Evolutionary conservation across 257 asterid genomes (phyloP).

Genomic region (Buddleja alternifolia): DNA sequence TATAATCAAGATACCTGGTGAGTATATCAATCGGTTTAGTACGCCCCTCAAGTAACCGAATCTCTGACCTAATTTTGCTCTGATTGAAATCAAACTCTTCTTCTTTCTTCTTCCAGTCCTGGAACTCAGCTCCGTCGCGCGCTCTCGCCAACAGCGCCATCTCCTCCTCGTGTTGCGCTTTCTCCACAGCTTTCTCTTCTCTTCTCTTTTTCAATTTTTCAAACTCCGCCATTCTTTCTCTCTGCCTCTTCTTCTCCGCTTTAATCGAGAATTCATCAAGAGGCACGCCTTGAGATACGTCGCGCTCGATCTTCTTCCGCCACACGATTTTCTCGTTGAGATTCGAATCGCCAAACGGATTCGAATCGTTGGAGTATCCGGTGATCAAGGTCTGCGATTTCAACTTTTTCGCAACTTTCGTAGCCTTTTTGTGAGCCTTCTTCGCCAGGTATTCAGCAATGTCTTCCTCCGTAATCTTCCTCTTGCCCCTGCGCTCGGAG

Average conservation of each 20-base stretch:
- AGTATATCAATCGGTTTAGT: constrained; percentile 89
- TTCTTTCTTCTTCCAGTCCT: constrained; percentile 99
- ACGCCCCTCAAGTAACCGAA: constrained; percentile 92
- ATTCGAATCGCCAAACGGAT: constrained; percentile 92
- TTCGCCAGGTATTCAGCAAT: constrained; percentile 62
- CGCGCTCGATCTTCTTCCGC: constrained; percentile 87
- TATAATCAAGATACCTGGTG: constrained; percentile 83
- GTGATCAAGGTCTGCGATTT: constrained; percentile 62
- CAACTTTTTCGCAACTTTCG: constrained; percentile 76
- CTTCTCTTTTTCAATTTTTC: constrained; percentile 95
- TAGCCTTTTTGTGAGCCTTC: constrained; percentile 70
- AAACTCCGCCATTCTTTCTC: constrained; percentile 87
- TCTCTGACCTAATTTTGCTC: constrained; percentile 89
- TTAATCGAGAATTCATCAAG: constrained; percentile 71
- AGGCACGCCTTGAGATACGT: constrained; percentile 70
- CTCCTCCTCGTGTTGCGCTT: constrained; percentile 98
- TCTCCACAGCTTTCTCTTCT: constrained; percentile 93
- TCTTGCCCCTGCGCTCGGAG: constrained; percentile 45
- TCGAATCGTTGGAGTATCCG: constrained; percentile 89
- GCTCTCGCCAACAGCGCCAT: constrained; percentile 92
- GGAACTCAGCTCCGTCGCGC: constrained; percentile 96
- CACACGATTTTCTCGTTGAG: constrained; percentile 84
- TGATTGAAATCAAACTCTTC: constrained; percentile 98
- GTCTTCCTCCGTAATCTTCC: constrained; percentile 67
- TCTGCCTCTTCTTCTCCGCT: constrained; percentile 78